Base-by-base conservation (phyloP, 2,329 filamentous ascomycete species). In the Colletotrichum sp. region DNA sequence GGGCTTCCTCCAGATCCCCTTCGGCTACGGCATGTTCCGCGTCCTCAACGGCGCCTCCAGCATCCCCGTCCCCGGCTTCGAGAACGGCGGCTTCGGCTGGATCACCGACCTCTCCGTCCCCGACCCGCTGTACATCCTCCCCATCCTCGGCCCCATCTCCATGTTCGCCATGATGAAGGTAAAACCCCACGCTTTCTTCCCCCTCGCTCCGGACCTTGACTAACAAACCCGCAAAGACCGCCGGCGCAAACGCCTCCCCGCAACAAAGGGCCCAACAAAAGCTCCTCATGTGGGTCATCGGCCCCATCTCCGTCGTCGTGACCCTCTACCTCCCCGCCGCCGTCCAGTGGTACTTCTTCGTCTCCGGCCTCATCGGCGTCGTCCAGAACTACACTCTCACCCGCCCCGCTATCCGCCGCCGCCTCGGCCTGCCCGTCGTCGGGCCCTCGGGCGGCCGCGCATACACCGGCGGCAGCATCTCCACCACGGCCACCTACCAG, bases 21-120 rank as follows among this genome's bases (percentile, higher is more conserved):
- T 98, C 78, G 94, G 94, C 76, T 95, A 92, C 83, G 95, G 96
- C 80, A 93, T 94, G 75, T 98, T 96, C 88, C 92, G 94, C 76
- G 87, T 96, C 61, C 84, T 98, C 78, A 90, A 91, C 69, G 93
- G 90, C 79, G 98, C 98, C 94, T 85, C 91, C 2, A 84, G 88
- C 27, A 86, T 98, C 64, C 96, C 96, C 6, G 95, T 98, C 7
- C 96, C 96, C 0, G 93, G 92, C 1, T 84, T 98, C 78, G 91
- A 94, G 79, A 87, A 86, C 2, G 94, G 94, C 36, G 93, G 94
- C 4, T 85, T 93, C 44, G 85, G 93, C 55, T 99, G 97, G 97
- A 91, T 98, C 79, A 85, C 87, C 3, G 94, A 98, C 83, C 85
- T 99, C 77, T 93, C 95, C 0, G 82, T 92, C 27, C 84, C 91